Conservation (phyloP, 176 grass and related monocot species). For the Triticum turgidum region DNA sequence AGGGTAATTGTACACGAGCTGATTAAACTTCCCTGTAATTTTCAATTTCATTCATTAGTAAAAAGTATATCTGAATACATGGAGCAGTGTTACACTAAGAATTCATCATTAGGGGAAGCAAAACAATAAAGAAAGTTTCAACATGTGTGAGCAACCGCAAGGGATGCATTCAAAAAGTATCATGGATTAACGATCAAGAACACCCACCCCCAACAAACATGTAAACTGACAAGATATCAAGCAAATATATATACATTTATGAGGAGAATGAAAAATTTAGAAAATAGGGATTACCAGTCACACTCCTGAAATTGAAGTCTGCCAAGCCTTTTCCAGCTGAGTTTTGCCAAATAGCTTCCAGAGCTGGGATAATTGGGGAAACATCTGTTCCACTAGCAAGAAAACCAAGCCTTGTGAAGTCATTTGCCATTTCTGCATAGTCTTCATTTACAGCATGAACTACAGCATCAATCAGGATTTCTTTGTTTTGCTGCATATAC, state of each 20-base stretch:
- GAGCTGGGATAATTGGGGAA: slow-evolving; percentile 85
- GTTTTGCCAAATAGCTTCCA: slow-evolving; percentile 99
- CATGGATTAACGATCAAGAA: not conserved
- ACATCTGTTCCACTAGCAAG: slow-evolving; percentile 94
- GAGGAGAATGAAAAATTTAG: not conserved
- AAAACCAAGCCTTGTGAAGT: slow-evolving; percentile 98
- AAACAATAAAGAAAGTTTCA: slow-evolving; percentile 13
- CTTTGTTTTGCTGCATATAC: slow-evolving; percentile 93
- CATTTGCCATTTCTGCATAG: slow-evolving; percentile 99
- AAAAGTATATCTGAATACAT: slow-evolving; percentile 10
- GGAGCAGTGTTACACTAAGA: slow-evolving; percentile 13
- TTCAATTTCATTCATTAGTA: slow-evolving; percentile 26
- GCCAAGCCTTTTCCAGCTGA: slow-evolving; percentile 93
- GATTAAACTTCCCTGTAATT: slow-evolving; percentile 92
- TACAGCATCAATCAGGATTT: slow-evolving; percentile 96
- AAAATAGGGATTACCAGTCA: slow-evolving; percentile 64
- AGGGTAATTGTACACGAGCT: slow-evolving; percentile 95
- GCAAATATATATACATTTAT: slow-evolving; percentile 10
- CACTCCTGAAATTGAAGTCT: slow-evolving; percentile 97
- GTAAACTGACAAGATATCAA: not conserved
- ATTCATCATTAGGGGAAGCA: slow-evolving; percentile 3
- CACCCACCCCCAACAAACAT: not conserved
- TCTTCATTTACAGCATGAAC: slow-evolving; percentile 99
- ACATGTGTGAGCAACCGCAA: slow-evolving; percentile 5
- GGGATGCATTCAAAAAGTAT: not conserved